Percentiles rank a stretch among this genome's conserved stretches.
Conservation (phyloP, 352 stramenopile genomes). For the Globisporangium paddicum region DNA sequence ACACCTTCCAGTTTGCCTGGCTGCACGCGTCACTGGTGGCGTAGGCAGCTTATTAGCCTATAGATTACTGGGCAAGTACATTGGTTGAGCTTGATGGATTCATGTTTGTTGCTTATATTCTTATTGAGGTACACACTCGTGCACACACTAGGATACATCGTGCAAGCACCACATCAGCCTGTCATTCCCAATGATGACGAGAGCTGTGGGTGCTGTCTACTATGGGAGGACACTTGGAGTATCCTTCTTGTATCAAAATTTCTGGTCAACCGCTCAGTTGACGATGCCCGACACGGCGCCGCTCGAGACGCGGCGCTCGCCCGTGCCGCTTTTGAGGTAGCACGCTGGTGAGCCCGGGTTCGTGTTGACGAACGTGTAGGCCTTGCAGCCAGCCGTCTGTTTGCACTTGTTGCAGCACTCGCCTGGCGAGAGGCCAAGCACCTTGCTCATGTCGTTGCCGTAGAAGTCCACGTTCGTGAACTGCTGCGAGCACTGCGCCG, state of each 20-base stretch:
- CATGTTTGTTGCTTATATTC: no score
- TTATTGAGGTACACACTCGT: no score
- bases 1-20: neutral
- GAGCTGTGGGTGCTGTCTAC: no score
- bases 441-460: slow-evolving; percentile 35
- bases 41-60: neutral
- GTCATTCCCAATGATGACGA: slow-evolving; percentile 2
- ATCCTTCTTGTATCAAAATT: no score
- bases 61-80: no score
- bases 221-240: no score
- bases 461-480: slow-evolving; percentile 42
- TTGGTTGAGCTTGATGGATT: no score
- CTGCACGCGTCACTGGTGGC: neutral
- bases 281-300: slow-evolving; percentile 1
- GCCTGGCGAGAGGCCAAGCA: slow-evolving; percentile 23
- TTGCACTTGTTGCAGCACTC: slow-evolving; percentile 39
- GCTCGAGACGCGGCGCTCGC: neutral
- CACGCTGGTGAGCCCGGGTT: slow-evolving; percentile 11
- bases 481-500: slow-evolving; percentile 29
- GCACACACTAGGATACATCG: no score
- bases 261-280: no score
- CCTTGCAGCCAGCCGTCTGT: slow-evolving; percentile 32
- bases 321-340: slow-evolving; percentile 20
- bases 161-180: neutral
- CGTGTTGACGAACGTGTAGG: slow-evolving; percentile 39